These are phyloP conservation scores for Solanum appendiculatum DNA, from an alignment of 257 asterid genomes.

Conservation along the genomic window DNA sequence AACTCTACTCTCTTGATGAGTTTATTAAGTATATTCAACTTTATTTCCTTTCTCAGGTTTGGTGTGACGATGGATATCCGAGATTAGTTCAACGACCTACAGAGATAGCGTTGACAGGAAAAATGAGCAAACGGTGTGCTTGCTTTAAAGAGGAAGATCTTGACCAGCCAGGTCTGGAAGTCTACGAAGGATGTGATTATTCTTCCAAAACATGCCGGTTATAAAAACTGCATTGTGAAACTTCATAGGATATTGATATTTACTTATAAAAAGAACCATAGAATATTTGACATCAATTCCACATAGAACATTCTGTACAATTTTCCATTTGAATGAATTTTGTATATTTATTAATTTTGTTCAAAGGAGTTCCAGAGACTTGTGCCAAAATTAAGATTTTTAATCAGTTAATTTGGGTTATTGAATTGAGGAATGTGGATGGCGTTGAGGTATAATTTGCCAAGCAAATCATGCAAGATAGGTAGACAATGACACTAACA, in stretches of 20 bases:
- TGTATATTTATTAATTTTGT: neutral
- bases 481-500: too few species aligned
- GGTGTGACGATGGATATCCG: conserved; percentile 96
- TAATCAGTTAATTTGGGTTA: neutral
- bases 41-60: conserved; percentile 40
- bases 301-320: neutral
- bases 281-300: neutral
- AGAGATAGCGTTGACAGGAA: conserved; percentile 84
- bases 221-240: neutral
- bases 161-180: conserved; percentile 52
- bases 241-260: neutral
- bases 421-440: neutral
- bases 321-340: neutral
- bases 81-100: conserved; percentile 76
- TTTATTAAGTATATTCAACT: neutral
- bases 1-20: neutral
- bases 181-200: conserved; percentile 63
- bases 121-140: conserved; percentile 82
- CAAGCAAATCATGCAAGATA: neutral
- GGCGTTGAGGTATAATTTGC: neutral
- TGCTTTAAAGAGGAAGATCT: conserved; percentile 74
- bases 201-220: conserved; percentile 43
- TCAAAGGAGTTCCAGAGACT: neutral
- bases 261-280: neutral
- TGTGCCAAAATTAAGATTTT: neutral